Percentiles rank a stretch among this genome's conserved stretches.
Evolutionary conservation across 2,329 filamentous ascomycete genomes (phyloP).

Genomic region (Thelonectria discophora): DNA sequence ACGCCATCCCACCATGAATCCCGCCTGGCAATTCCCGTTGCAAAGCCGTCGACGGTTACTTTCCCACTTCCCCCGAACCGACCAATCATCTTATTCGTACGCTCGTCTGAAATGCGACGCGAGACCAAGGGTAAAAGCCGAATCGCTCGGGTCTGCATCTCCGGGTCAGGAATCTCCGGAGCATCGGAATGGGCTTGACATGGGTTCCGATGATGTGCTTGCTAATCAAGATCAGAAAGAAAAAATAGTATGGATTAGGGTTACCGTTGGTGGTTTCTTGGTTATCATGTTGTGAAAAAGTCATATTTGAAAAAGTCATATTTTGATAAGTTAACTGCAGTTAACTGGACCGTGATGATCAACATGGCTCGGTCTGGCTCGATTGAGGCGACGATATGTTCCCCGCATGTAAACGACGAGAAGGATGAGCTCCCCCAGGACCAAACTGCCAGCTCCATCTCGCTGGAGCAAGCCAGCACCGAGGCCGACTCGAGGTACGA

Average conservation of each 20-base stretch:
- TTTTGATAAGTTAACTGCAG: background rate
- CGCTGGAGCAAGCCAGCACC: slow-evolving; percentile 2
- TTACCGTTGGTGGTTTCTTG: no score
- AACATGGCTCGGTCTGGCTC: slow-evolving; percentile 9
- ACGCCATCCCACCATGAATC: background rate
- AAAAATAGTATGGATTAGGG: no score
- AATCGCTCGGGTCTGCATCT: no score
- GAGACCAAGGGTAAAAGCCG: background rate
- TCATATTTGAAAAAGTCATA: background rate
- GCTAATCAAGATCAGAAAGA: slow-evolving; percentile 16
- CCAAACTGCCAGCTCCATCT: slow-evolving; percentile 8
- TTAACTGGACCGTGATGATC: background rate
- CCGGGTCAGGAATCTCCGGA: slow-evolving; percentile 8
- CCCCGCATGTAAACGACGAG: background rate
- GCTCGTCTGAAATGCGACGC: background rate
- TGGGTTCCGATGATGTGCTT: slow-evolving; percentile 26
- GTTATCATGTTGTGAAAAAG: background rate
- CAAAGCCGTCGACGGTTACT: slow-evolving; percentile 6
- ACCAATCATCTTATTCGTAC: background rate
- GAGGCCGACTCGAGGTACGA: slow-evolving; percentile 36
- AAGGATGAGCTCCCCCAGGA: background rate
- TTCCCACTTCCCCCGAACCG: background rate
- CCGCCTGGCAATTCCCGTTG: slow-evolving; percentile 3
- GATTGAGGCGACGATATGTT: background rate
- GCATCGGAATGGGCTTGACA: slow-evolving; percentile 21